Evolutionary conservation across 2,329 filamentous ascomycete species (phyloP), one percentile per base, ranked within the genome.

Genomic region (Fusarium coffeatum): DNA sequence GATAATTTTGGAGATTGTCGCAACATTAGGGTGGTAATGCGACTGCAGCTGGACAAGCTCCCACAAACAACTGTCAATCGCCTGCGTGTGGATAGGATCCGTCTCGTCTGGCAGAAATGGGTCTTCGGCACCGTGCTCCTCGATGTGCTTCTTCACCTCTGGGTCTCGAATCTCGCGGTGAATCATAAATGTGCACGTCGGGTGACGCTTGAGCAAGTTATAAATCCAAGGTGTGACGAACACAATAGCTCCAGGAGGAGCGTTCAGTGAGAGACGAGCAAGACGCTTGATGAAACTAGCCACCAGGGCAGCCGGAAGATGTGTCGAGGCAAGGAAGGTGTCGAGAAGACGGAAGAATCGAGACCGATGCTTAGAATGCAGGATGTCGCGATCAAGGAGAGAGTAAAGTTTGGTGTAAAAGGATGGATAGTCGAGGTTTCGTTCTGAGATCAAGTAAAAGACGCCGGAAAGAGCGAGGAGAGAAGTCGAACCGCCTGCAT

Each of bases 221-320:
- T 99, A 99, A 54, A 95, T 90, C 90, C 93, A 98, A 1, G 96
- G 97, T 12, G 98, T 86, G 47, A 97, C 90, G 56, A 90, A 91
- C 18, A 98, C 94, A 55, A 98, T 92, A 30, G 93, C 94, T 34
- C 93, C 90, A 3, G 97, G 96, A 4, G 97, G 95, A 0, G 93
- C 94, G 76, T 93, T 90, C n/a, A 99, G 86, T 18, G 93, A 88
- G 40, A 98, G 85, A 55, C 95, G 87, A 6, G 94, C 89, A 11
- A 99, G 86, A n/a, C 93, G 89, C 82, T 99, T 99, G 83, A 99
- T 90, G 81, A 99, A 99, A 80, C 94, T 97, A 15, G 96, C 95
- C 4, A 99, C 93, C 41, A 99, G 85, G 6, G 91, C 89, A 7
- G 93, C 94, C 6, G 97, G 96, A 74, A 99, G 86, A 87, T 99